Evolutionary conservation across 331 rosid genomes (phyloP).

Genomic region (Spiraea crenata): DNA sequence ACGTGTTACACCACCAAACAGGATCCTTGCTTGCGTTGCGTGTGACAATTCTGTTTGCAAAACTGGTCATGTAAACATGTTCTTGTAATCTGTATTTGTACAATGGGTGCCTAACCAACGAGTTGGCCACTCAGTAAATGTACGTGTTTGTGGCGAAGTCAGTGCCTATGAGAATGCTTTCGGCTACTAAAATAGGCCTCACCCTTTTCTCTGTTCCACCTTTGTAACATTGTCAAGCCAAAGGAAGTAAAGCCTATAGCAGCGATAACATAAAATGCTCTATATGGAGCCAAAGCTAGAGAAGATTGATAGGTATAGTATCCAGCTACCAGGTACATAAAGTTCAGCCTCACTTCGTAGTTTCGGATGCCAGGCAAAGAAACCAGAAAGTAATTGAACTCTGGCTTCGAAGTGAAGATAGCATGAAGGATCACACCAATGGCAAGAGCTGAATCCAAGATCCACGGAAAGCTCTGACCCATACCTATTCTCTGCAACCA

Average conservation of each 20-base stretch:
- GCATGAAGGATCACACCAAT: slow-evolving; percentile 85
- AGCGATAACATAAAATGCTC: slow-evolving; percentile 67
- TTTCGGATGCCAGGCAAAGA: slow-evolving; percentile 42
- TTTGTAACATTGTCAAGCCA: slow-evolving; percentile 48
- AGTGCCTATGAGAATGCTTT: slow-evolving; percentile 79
- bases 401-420: slow-evolving; percentile 60
- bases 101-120: slow-evolving; percentile 6
- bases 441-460: slow-evolving; percentile 80
- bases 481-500: slow-evolving; percentile 73
- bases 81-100: slow-evolving; percentile 8
- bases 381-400: slow-evolving; percentile 53
- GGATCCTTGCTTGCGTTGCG: slow-evolving; percentile 6
- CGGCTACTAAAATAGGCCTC: slow-evolving; percentile 52
- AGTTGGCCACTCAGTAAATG: slow-evolving; percentile 11
- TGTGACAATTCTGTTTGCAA: slow-evolving; percentile 24
- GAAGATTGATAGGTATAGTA: slow-evolving; percentile 69
- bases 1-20: slow-evolving; percentile 13
- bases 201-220: slow-evolving; percentile 47
- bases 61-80: slow-evolving; percentile 25
- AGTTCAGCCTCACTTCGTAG: slow-evolving; percentile 49
- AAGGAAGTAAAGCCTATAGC: slow-evolving; percentile 59
- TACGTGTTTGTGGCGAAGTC: slow-evolving; percentile 24
- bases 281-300: slow-evolving; percentile 72
- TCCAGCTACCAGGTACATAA: slow-evolving; percentile 72
- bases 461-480: slow-evolving; percentile 74